A percentile compares a stretch with the other conserved stretches of the same genome.
Evolutionary conservation across 2,329 filamentous ascomycete species (phyloP).

Genomic region (Chaetomium sp.): DNA sequence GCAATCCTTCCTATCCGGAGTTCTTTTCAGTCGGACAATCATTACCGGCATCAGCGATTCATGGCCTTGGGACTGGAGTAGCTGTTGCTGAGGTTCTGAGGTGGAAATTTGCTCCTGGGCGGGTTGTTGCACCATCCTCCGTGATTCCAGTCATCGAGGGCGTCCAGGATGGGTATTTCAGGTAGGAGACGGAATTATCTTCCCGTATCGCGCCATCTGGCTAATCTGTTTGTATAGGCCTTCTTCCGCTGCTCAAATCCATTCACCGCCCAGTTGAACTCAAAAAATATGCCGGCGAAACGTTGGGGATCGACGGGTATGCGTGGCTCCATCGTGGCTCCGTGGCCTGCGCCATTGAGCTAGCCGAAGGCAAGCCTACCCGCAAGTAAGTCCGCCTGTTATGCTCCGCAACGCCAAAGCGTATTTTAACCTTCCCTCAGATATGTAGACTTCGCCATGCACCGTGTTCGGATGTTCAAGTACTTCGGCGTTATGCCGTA

Average conservation of each 20-base stretch:
- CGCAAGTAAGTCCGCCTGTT: constrained; percentile 59
- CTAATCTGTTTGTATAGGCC: constrained; percentile 33
- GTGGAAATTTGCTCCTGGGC: neutral
- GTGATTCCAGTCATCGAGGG: neutral
- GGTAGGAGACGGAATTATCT: constrained; percentile 10
- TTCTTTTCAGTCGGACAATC: neutral
- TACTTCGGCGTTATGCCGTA: constrained; percentile 94
- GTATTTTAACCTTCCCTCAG: constrained; percentile 36
- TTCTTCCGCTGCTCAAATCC: constrained; percentile 88
- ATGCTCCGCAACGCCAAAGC: constrained; percentile 7
- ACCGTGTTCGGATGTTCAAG: constrained; percentile 86
- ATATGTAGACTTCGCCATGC: constrained; percentile 84
- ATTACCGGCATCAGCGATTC: neutral
- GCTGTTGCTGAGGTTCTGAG: neutral
- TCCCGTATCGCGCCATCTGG: neutral
- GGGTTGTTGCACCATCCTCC: neutral
- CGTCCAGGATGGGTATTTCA: constrained; percentile 23
- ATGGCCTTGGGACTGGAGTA: constrained; percentile 14
- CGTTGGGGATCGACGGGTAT: constrained; percentile 92
- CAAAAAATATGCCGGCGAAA: constrained; percentile 81
- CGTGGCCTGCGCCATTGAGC: constrained; percentile 81
- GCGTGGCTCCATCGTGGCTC: constrained; percentile 96
- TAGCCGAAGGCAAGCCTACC: constrained; percentile 82
- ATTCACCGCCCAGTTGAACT: constrained; percentile 86
- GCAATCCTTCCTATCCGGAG: neutral